Conservation (phyloP, 768 basidiomycete genomes). For the Tylopilus vinaceipallidus region DNA sequence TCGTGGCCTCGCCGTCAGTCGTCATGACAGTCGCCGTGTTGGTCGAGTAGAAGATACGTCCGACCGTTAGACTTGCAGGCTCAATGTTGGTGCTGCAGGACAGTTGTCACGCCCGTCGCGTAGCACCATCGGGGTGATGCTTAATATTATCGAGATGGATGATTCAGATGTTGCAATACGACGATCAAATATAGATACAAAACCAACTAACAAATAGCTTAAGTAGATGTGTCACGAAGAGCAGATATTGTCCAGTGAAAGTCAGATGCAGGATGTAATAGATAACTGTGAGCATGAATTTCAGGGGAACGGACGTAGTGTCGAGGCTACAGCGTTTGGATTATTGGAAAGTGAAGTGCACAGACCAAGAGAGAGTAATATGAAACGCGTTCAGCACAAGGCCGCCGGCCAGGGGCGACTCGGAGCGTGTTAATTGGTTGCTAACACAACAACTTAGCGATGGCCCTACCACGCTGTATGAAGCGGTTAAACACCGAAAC, state of each 20-base stretch:
- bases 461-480: conserved; percentile 21
- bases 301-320: neutral
- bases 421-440: conserved; percentile 5
- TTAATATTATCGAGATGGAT: neutral
- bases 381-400: neutral
- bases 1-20: conserved; percentile 21
- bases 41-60: neutral
- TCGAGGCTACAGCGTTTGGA: conserved; percentile 19
- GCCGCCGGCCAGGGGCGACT: neutral
- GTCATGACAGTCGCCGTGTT: conserved; percentile 13
- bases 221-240: neutral
- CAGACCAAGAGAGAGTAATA: conserved; percentile 2
- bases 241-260: neutral
- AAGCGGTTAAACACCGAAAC: conserved; percentile 13
- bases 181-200: conserved; percentile 18
- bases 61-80: neutral
- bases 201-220: neutral
- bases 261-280: neutral
- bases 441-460: conserved; percentile 16
- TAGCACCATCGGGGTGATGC: neutral
- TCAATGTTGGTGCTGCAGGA: neutral
- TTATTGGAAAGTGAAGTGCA: conserved; percentile 4
- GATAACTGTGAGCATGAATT: too few relatives aligned
- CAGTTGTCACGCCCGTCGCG: neutral
- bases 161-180: conserved; percentile 2